Conservation (phyloP, 2,329 filamentous ascomycete genomes). For the Aphanocladium album region DNA sequence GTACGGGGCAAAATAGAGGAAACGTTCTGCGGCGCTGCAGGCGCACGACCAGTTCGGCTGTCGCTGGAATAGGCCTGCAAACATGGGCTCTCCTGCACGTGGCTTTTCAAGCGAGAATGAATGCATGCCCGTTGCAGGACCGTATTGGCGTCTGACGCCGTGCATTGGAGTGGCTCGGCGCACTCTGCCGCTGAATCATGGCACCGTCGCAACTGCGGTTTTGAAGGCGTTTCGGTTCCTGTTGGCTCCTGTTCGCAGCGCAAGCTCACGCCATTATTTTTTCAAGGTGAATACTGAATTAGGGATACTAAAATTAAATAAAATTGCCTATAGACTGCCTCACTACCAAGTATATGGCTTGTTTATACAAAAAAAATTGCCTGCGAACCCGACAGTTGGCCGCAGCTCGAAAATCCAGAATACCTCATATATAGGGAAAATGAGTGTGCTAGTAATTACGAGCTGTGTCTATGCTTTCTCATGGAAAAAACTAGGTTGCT, state of each 20-base stretch:
- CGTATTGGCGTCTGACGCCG: background rate
- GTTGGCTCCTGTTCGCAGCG: background rate
- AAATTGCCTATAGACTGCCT: too few relatives aligned
- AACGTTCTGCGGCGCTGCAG: background rate
- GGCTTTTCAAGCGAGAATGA: background rate
- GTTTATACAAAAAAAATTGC: too few relatives aligned
- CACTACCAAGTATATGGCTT: too few relatives aligned
- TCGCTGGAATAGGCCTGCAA: background rate
- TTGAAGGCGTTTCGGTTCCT: slow-evolving; percentile 2
- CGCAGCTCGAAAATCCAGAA: too few relatives aligned
- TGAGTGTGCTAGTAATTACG: too few relatives aligned
- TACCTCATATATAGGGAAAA: too few relatives aligned
- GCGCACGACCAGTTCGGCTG: background rate
- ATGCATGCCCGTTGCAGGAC: background rate
- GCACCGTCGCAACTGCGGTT: slow-evolving; percentile 2
- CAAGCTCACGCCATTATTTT: too few relatives aligned
- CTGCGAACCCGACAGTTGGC: too few relatives aligned
- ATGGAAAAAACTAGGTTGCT: too few relatives aligned
- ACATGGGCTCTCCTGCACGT: background rate
- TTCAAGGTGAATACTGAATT: too few relatives aligned
- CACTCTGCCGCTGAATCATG: slow-evolving; percentile 2
- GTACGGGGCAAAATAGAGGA: background rate
- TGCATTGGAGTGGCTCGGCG: background rate
- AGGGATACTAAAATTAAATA: too few relatives aligned
- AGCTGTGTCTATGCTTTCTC: too few relatives aligned